phyloP scores from a whole-genome alignment of 2,329 filamentous ascomycete species.

The Alternaria burnsii region DNA sequence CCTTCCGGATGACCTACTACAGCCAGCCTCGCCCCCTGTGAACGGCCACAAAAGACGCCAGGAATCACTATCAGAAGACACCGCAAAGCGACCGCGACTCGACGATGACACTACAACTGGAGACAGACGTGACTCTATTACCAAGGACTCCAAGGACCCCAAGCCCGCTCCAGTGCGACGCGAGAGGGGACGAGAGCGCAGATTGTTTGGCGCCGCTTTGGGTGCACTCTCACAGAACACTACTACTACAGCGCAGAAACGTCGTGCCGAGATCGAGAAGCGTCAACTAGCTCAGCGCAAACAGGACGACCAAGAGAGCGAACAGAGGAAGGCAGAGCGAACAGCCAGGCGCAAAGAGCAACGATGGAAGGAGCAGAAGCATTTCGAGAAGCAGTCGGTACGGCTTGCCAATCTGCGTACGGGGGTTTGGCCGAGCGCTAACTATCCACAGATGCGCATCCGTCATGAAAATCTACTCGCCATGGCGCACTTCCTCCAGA shows the following conservation, averaged over 20 bases:
- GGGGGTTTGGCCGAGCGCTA: background rate
- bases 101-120: slow-evolving; percentile 42
- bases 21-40: slow-evolving; percentile 41
- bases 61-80: slow-evolving; percentile 61
- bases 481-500: slow-evolving; percentile 76
- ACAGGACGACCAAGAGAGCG: slow-evolving; percentile 75
- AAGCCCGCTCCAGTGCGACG: slow-evolving; percentile 51
- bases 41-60: slow-evolving; percentile 60
- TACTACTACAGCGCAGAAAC: slow-evolving; percentile 67
- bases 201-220: slow-evolving; percentile 84
- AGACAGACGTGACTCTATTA: slow-evolving; percentile 28
- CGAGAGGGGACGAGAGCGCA: slow-evolving; percentile 83
- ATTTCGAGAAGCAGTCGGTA: slow-evolving; percentile 80
- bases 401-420: slow-evolving; percentile 38
- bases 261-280: slow-evolving; percentile 81
- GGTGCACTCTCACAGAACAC: slow-evolving; percentile 79
- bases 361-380: slow-evolving; percentile 74
- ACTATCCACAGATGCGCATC: slow-evolving; percentile 70
- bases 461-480: slow-evolving; percentile 77
- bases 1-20: slow-evolving; percentile 55
- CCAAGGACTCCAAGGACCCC: slow-evolving; percentile 29
- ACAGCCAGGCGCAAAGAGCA: slow-evolving; percentile 67
- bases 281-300: slow-evolving; percentile 80
- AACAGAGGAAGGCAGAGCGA: slow-evolving; percentile 71
- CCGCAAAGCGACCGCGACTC: slow-evolving; percentile 63